Evolutionary conservation across 2,329 filamentous ascomycete species (phyloP), one percentile per base, ranked within the genome.

Genomic region (Capronia epimyces): DNA sequence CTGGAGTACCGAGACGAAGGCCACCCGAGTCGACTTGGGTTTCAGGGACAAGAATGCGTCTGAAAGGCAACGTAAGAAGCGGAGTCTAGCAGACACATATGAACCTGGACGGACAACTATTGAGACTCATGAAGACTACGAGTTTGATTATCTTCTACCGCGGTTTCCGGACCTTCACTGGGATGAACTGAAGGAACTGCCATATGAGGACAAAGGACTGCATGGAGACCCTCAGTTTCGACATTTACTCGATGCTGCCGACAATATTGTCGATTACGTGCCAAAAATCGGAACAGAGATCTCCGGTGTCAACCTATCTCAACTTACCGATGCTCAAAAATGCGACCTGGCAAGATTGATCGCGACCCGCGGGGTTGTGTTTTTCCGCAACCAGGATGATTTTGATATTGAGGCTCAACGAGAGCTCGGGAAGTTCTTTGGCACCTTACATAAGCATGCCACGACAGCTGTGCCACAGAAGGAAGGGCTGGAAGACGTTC

Each of bases 261-360:
- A 76, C 1, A 74, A 76, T 21, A 69, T 80, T 31, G 78, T 79
- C 54, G 78, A 81, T 32, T 50, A 55, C 27, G 49, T 55, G 12
- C 52, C 43, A n/a, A 55, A 55, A 15, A 67, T 73, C 48, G 71
- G 71, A 50, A 70, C 64, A 45, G 59, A 71, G n/a, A 51, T 74
- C 41, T 64, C 68, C 52, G 69, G 69, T 27, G 62, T 78, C 39
- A 75, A 77, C 50, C 60, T 78, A 45, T 73, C 67, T 60, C 64
- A 70, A 25, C 68, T 77, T 10, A 71, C 69, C 2, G 82, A 86
- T 51, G 78, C 82, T 39, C 68, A 84, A n/a, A 65, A 86, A 18
- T 75, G 79, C 1, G 84, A 87, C 59, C 69, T 87, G 0, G 83
- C 82, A 20, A 81, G 86, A 52, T 83, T 79, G 1, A 77, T 86